These are phyloP conservation scores for Bipolaris oryzae DNA, from an alignment of 2,329 filamentous ascomycete species.

Conservation along the genomic window DNA sequence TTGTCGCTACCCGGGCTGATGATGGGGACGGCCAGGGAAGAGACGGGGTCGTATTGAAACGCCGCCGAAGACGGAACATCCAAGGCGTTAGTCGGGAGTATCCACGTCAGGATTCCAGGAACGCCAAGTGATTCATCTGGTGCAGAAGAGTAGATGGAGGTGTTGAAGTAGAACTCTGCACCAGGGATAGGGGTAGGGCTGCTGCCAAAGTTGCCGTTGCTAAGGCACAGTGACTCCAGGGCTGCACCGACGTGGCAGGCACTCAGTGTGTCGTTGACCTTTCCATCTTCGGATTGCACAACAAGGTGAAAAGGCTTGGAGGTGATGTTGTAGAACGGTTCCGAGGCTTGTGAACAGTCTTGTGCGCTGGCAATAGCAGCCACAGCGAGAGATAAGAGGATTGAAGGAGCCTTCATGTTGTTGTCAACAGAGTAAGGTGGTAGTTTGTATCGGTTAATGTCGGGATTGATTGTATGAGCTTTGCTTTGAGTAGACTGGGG, in stretches of 20 bases:
- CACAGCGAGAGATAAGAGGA: conserved; percentile 32
- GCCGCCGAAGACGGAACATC: conserved; percentile 38
- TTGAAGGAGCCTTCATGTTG: conserved; percentile 29
- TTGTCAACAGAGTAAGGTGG: not conserved
- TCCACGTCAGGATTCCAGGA: conserved; percentile 51
- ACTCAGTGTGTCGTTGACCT: conserved; percentile 49
- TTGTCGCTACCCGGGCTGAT: conserved; percentile 42
- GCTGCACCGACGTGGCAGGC: conserved; percentile 58
- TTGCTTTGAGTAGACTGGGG: not conserved
- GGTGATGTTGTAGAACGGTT: conserved; percentile 40
- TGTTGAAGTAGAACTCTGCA: conserved; percentile 44
- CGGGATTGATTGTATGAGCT: conserved; percentile 3
- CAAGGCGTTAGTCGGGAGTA: conserved; percentile 11
- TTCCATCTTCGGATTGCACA: conserved; percentile 47
- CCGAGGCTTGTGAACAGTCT: conserved; percentile 31
- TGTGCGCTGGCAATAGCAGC: conserved; percentile 39
- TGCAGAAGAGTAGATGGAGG: conserved; percentile 28
- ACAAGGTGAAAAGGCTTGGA: conserved; percentile 54
- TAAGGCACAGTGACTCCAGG: conserved; percentile 55
- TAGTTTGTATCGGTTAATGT: not conserved
- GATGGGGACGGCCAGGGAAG: conserved; percentile 53
- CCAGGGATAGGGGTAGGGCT: conserved; percentile 25
- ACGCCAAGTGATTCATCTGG: conserved; percentile 19
- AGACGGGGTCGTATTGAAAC: conserved; percentile 46
- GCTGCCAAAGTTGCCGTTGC: conserved; percentile 24